phyloP scores from a whole-genome alignment of 2,329 filamentous ascomycete genomes.

The Parastagonospora avenae region DNA sequence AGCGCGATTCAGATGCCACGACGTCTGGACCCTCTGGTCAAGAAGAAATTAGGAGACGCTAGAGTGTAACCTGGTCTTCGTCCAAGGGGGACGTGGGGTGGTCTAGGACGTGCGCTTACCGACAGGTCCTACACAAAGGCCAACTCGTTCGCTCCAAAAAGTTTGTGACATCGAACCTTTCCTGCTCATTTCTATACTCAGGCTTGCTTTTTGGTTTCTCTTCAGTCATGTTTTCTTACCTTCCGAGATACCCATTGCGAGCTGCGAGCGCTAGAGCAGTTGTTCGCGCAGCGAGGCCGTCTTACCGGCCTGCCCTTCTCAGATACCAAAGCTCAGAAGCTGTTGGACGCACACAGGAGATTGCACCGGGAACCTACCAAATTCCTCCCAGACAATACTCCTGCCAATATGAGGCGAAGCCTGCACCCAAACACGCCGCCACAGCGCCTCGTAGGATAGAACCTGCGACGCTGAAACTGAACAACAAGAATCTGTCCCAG shows the following conservation, averaged over 20 bases:
- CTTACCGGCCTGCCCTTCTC: not conserved
- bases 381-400: not conserved
- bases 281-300: not conserved
- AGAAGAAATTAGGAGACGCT: not conserved
- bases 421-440: not conserved
- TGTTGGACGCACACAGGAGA: not conserved
- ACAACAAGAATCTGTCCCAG: constrained; percentile 24
- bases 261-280: not conserved
- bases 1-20: not conserved
- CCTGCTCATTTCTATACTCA: not conserved
- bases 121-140: not conserved
- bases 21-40: not conserved
- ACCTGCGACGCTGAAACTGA: constrained; percentile 17
- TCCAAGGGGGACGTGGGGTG: not conserved
- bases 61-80: not conserved
- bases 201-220: not conserved
- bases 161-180: not conserved
- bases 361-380: not conserved
- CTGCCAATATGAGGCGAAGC: not conserved
- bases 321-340: not conserved
- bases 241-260: not conserved
- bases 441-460: not conserved
- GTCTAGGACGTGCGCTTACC: not conserved
- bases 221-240: not conserved
- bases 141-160: not conserved